Evolutionary conservation across 1,284 basidiomycete genomes (phyloP).

Genomic region (Tylopilus orsonianus): DNA sequence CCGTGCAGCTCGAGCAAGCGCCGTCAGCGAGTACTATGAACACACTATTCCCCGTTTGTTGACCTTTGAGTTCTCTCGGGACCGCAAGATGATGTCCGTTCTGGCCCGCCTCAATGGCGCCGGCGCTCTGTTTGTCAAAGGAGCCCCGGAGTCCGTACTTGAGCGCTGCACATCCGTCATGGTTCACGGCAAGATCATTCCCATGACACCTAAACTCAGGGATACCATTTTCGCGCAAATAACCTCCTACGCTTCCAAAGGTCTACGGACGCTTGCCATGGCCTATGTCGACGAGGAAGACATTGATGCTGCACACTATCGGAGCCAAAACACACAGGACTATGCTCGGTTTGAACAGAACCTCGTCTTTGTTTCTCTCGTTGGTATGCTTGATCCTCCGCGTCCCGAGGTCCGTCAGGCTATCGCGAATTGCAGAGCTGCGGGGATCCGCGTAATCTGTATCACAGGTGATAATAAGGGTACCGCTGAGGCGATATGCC

Average conservation of each 20-base stretch:
- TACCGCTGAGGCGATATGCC: constrained; percentile 96
- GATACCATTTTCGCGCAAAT: constrained; percentile 66
- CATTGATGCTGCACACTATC: constrained; percentile 77
- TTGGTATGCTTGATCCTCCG: constrained; percentile 98
- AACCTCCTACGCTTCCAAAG: constrained; percentile 73
- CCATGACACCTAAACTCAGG: constrained; percentile 65
- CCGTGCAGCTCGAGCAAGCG: constrained; percentile 68
- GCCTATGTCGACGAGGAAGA: constrained; percentile 85
- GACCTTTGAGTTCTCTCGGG: constrained; percentile 96
- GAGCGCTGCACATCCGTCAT: constrained; percentile 82
- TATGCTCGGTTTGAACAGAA: constrained; percentile 89
- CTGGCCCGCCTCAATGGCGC: constrained; percentile 65
- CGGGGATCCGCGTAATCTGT: constrained; percentile 95
- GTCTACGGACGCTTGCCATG: constrained; percentile 89
- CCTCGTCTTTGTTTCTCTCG: constrained; percentile 91
- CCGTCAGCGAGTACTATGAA: constrained; percentile 84
- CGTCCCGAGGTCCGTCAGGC: constrained; percentile 90
- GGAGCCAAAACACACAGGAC: constrained; percentile 73
- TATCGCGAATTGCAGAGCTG: constrained; percentile 87
- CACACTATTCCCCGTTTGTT: constrained; percentile 74
- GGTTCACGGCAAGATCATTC: constrained; percentile 63
- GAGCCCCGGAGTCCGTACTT: constrained; percentile 93
- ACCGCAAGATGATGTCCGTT: constrained; percentile 99
- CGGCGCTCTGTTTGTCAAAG: constrained; percentile 85
- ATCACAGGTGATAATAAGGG: constrained; percentile 99